Evolutionary conservation across 176 grass and related monocot species (phyloP).

Genomic region (Tillandsia fasciculata): DNA sequence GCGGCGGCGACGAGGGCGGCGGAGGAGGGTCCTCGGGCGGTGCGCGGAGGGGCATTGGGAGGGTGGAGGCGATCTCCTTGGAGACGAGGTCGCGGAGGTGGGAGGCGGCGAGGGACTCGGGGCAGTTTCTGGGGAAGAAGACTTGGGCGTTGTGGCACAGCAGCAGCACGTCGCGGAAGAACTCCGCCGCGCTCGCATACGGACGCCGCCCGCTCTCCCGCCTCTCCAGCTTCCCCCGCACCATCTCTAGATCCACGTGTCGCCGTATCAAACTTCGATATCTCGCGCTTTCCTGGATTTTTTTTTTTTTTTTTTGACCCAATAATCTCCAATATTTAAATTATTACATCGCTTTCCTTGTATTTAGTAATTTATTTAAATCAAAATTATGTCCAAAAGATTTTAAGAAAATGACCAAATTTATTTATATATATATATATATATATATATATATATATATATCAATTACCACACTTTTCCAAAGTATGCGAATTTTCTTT

Average conservation of each 20-base stretch:
- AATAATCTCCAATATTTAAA: not conserved
- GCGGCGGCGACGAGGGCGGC: not conserved
- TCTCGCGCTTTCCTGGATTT: conserved; percentile 28
- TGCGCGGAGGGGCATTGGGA: conserved; percentile 4
- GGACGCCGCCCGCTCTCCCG: not conserved
- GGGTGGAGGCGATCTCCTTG: conserved; percentile 25
- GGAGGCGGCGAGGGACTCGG: conserved; percentile 39
- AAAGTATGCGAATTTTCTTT: no score
- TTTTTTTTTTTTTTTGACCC: no score
- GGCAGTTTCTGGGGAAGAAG: conserved; percentile 57
- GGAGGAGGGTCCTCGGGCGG: not conserved
- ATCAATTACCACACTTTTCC: no score
- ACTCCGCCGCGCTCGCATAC: conserved; percentile 40
- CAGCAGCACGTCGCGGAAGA: conserved; percentile 77
- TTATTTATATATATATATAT: no score
- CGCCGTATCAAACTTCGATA: conserved; percentile 51
- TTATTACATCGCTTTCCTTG: not conserved
- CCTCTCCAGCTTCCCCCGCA: conserved; percentile 36
- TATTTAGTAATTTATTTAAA: not conserved
- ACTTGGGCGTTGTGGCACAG: conserved; percentile 64
- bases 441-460: no score
- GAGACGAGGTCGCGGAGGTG: conserved; percentile 36
- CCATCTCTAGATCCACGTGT: conserved; percentile 69
- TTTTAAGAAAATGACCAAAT: no score
- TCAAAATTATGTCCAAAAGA: no score